Conservation (phyloP, 1,139 yeast genomes). For the Geotrichum cucujoidarum region DNA sequence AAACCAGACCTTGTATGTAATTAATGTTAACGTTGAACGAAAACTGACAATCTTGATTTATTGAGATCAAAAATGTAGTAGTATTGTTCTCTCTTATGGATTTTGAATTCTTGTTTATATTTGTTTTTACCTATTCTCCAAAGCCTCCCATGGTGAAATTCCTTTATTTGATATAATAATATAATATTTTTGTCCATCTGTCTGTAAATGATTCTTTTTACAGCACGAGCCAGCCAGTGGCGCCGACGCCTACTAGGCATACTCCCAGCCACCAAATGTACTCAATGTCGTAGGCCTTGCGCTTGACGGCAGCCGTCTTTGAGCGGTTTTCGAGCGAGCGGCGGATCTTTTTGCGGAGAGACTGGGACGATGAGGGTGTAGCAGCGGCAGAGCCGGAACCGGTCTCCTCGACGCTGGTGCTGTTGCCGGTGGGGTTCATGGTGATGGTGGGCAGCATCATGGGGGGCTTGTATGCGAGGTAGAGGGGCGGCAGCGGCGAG, state of each 20-base stretch:
- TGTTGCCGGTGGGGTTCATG: conserved; percentile 68
- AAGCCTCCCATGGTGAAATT: too few species aligned
- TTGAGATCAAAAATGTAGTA: not conserved
- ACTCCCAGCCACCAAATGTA: conserved; percentile 48
- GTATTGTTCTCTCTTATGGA: not conserved
- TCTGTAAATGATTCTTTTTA: too few species aligned
- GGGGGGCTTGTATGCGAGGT: conserved; percentile 88
- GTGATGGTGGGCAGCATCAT: conserved; percentile 92
- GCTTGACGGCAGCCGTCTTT: conserved; percentile 67
- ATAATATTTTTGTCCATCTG: too few species aligned
- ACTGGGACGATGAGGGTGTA: conserved; percentile 26
- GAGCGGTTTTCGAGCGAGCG: conserved; percentile 75
- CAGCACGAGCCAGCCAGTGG: conserved; percentile 34
- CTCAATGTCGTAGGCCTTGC: conserved; percentile 44
- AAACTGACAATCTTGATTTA: not conserved
- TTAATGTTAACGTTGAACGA: too few species aligned
- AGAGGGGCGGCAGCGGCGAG: conserved; percentile 75
- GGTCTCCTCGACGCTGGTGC: conserved; percentile 32
- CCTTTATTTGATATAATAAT: not conserved
- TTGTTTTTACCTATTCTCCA: too few species aligned
- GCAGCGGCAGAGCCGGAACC: conserved; percentile 17
- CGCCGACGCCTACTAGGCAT: conserved; percentile 42
- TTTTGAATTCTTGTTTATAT: too few species aligned
- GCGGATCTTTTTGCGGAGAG: conserved; percentile 47
- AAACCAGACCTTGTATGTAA: too few species aligned